Conservation (phyloP, 345 rosid species). For the Cochlearia excelsa region DNA sequence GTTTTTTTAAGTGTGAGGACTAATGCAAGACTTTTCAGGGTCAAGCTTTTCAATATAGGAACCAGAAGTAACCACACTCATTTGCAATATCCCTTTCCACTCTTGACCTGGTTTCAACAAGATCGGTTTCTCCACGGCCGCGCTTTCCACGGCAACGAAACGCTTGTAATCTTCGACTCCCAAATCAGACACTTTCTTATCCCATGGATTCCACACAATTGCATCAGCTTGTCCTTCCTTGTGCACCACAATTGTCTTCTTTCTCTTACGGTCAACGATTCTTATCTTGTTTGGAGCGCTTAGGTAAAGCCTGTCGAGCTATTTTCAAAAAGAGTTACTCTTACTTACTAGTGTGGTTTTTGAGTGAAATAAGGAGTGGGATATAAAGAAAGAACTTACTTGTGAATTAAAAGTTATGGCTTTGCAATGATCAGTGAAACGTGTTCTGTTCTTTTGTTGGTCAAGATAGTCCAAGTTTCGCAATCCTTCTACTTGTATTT, state of each 20-base stretch:
- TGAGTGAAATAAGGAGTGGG: too few species aligned
- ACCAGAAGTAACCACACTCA: conserved; percentile 72
- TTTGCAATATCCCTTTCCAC: conserved; percentile 79
- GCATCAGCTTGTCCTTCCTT: conserved; percentile 94
- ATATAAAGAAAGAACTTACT: conserved; percentile 37
- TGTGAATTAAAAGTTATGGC: conserved; percentile 79
- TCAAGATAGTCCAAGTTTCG: conserved; percentile 82
- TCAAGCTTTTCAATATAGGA: conserved; percentile 2
- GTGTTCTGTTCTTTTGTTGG: conserved; percentile 69
- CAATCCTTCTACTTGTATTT: conserved; percentile 87
- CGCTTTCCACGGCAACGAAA: conserved; percentile 85
- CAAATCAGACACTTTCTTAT: conserved; percentile 72
- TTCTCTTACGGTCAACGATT: conserved; percentile 85
- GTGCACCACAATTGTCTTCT: conserved; percentile 83
- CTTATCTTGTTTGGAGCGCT: conserved; percentile 70
- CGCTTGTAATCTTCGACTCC: conserved; percentile 82
- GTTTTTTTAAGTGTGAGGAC: background rate
- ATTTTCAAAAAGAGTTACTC: conserved; percentile 15
- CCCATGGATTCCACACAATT: conserved; percentile 99
- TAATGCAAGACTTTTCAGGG: conserved; percentile 35
- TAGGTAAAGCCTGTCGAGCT: conserved; percentile 82
- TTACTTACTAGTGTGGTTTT: too few species aligned
- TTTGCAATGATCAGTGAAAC: conserved; percentile 74
- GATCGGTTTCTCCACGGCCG: conserved; percentile 71
- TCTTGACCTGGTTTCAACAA: conserved; percentile 78